Conservation (phyloP, 352 stramenopile species). For the Phytopythium litorale region DNA sequence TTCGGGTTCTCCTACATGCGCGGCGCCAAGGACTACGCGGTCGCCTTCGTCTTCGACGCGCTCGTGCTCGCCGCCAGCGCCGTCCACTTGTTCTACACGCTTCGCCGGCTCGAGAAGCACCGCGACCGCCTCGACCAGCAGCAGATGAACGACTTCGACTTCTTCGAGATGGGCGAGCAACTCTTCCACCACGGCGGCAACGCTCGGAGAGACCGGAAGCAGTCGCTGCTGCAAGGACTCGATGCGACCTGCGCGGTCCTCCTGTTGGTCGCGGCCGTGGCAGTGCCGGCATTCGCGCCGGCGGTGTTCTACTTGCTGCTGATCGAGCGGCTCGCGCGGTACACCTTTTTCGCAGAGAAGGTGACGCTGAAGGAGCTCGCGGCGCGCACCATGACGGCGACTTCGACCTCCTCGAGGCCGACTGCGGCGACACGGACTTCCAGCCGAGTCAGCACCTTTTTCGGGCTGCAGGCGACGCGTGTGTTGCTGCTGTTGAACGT, state of each 20-base stretch:
- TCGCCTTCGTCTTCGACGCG: slow-evolving; percentile 53
- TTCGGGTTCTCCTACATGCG: slow-evolving; percentile 46
- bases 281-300: slow-evolving; percentile 50
- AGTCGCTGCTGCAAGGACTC: slow-evolving; percentile 26
- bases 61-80: slow-evolving; percentile 51
- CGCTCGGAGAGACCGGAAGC: slow-evolving; percentile 19
- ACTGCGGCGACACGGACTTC: not conserved
- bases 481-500: slow-evolving; percentile 43
- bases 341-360: slow-evolving; percentile 60
- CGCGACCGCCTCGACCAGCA: slow-evolving; percentile 15
- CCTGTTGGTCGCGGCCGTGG: slow-evolving; percentile 58
- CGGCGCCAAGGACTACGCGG: slow-evolving; percentile 27
- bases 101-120: slow-evolving; percentile 24
- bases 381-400: slow-evolving; percentile 10
- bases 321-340: slow-evolving; percentile 51
- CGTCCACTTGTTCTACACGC: slow-evolving; percentile 65
- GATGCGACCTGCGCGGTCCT: slow-evolving; percentile 46
- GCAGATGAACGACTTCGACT: slow-evolving; percentile 40
- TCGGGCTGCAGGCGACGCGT: slow-evolving; percentile 34
- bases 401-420: slow-evolving; percentile 17
- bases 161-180: slow-evolving; percentile 56
- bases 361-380: slow-evolving; percentile 57
- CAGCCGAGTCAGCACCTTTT: slow-evolving; percentile 26
- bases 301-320: slow-evolving; percentile 60
- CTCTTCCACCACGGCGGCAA: slow-evolving; percentile 27